A percentile compares a stretch with the other conserved stretches of the same genome.
Conservation (phyloP, 768 basidiomycete genomes). For the Trametes sanguinea region DNA sequence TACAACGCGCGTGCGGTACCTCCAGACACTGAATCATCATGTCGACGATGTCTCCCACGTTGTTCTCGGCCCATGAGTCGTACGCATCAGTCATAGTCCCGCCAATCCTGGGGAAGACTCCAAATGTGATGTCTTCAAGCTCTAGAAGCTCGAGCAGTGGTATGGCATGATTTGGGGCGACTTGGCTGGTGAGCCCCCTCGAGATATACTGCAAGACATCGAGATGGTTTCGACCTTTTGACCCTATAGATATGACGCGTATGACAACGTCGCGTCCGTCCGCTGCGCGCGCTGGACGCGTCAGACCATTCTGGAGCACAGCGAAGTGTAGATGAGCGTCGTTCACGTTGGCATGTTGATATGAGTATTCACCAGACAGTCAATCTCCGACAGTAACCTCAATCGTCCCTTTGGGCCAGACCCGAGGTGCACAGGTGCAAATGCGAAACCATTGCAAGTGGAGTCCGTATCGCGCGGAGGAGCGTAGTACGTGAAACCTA, state of each 20-base stretch:
- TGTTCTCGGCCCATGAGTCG: conserved; percentile 33
- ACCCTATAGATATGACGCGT: conserved; percentile 2
- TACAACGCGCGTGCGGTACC: conserved; percentile 17
- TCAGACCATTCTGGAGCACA: neutral
- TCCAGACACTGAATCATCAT: conserved; percentile 36
- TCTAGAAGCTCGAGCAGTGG: conserved; percentile 32
- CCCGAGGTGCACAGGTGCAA: neutral
- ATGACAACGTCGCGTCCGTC: conserved; percentile 12
- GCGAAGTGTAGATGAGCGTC: neutral
- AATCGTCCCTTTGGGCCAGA: neutral
- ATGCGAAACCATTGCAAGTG: conserved; percentile 3
- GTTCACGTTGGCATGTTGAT: too few species aligned
- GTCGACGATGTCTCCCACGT: conserved; percentile 34
- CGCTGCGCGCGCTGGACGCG: neutral
- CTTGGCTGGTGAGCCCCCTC: conserved; percentile 13
- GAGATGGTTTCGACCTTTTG: conserved; percentile 9
- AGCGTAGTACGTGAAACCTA: neutral
- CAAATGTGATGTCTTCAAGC: conserved; percentile 33
- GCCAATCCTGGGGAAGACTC: conserved; percentile 32
- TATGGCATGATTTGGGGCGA: conserved; percentile 31
- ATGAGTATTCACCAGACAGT: neutral
- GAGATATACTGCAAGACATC: conserved; percentile 28
- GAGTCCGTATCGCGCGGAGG: neutral
- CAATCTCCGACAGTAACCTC: neutral
- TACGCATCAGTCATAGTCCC: conserved; percentile 8